Evolutionary conservation across 2,329 filamentous ascomycete genomes (phyloP), one percentile per base, ranked within the genome.

Genomic region (Endocalyx cinctus): DNA sequence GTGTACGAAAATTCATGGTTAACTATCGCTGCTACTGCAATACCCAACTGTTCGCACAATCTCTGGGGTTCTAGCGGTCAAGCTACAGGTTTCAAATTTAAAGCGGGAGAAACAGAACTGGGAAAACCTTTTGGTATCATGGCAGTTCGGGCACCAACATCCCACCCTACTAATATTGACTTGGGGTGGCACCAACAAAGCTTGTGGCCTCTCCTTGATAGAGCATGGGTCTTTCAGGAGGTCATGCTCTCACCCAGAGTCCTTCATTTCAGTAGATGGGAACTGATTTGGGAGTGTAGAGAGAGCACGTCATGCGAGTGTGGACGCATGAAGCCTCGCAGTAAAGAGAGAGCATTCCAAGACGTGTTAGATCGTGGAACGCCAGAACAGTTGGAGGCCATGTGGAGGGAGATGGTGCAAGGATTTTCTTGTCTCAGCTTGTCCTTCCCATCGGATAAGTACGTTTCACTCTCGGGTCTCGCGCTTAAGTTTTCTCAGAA

Each of bases 1-100:
- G 46, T 54, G 7, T 57, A 56, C 32, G 29, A 34, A 7, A 33
- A 46, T 20, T 42, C 48, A 10, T 40, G 41, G 19, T 43, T 55
- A 11, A 52, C 49, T 12, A 42, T 57, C 18, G 34, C 30, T 8
- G 29, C 34, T 6, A 22, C 16, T 15, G 16, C 31, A n/a, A n/a
- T n/a, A n/a, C n/a, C n/a, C n/a, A n/a, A n/a, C n/a, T n/a, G n/a
- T n/a, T n/a, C n/a, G n/a, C n/a, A n/a, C n/a, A n/a, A n/a, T n/a
- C n/a, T n/a, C n/a, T n/a, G n/a, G n/a, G n/a, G n/a, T n/a, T n/a
- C n/a, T n/a, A n/a, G n/a, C n/a, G n/a, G n/a, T n/a, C n/a, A n/a
- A n/a, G n/a, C n/a, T n/a, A n/a, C n/a, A n/a, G n/a, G n/a, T n/a
- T n/a, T n/a, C n/a, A n/a, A n/a, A n/a, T n/a, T n/a, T n/a, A n/a